Conservation (phyloP, 2,329 filamentous ascomycete genomes). For the Fusarium sarcochroum region DNA sequence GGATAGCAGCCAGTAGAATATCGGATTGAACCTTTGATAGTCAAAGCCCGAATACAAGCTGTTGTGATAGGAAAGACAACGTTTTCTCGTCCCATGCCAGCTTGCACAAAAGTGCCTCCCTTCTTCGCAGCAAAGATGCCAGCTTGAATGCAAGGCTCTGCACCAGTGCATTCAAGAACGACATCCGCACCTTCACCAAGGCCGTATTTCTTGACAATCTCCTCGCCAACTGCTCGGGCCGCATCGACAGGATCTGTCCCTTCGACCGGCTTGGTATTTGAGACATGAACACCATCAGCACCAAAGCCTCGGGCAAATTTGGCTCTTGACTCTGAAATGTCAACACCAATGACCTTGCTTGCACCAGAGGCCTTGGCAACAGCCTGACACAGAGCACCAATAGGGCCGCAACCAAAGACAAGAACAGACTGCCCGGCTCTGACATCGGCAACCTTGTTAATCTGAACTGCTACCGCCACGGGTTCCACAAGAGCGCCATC, state of each 20-base stretch:
- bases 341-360: constrained; percentile 59
- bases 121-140: constrained; percentile 60
- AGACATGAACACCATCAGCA: constrained; percentile 59
- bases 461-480: constrained; percentile 63
- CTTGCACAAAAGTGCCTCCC: constrained; percentile 66
- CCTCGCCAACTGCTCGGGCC: constrained; percentile 55
- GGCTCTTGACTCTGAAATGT: constrained; percentile 57
- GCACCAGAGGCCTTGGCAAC: constrained; percentile 62
- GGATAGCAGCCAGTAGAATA: constrained; percentile 66
- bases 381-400: constrained; percentile 61
- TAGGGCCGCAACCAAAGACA: constrained; percentile 63
- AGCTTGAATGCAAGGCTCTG: constrained; percentile 61
- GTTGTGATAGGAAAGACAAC: constrained; percentile 66
- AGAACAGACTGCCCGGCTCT: constrained; percentile 58
- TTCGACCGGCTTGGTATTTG: constrained; percentile 47
- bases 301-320: constrained; percentile 58
- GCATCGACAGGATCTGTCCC: constrained; percentile 54
- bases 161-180: constrained; percentile 64
- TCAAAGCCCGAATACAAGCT: constrained; percentile 63
- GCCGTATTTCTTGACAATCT: constrained; percentile 52
- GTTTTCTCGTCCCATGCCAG: constrained; percentile 65
- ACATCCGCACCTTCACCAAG: constrained; percentile 60
- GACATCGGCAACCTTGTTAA: constrained; percentile 58
- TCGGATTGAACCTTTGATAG: constrained; percentile 65
- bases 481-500: constrained; percentile 66